phyloP scores from a whole-genome alignment of 177 flowering plant species.

The Vitis hybrid region DNA sequence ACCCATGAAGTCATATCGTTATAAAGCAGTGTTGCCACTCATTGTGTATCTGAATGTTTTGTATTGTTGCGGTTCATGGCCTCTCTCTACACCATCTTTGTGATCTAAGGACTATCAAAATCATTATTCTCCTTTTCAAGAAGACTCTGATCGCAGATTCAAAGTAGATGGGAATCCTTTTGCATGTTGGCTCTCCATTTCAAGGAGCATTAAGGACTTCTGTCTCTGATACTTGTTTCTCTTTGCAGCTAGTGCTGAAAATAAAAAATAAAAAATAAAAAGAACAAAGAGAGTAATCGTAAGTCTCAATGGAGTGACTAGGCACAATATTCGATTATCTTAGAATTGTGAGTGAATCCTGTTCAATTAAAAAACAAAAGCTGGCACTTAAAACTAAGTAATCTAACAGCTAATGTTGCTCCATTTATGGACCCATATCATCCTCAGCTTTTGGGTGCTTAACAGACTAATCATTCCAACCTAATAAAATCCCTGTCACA shows the following conservation, averaged over 20 bases:
- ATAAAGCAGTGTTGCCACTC: constrained; percentile 11
- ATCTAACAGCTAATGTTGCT: too few relatives aligned
- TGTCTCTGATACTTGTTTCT: constrained; percentile 92
- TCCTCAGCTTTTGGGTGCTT: too few relatives aligned
- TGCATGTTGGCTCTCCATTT: constrained; percentile 92
- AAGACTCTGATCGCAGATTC: constrained; percentile 35
- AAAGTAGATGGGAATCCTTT: constrained; percentile 73
- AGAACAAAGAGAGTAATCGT: too few relatives aligned
- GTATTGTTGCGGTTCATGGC: constrained; percentile 5
- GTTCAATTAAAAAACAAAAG: too few relatives aligned
- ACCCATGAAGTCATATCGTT: constrained; percentile 3
- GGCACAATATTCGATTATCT: not conserved
- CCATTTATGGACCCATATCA: too few relatives aligned
- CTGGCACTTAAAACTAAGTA: too few relatives aligned
- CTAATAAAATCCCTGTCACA: too few relatives aligned
- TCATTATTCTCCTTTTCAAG: constrained; percentile 7
- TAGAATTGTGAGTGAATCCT: too few relatives aligned
- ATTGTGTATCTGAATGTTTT: not conserved
- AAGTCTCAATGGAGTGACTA: not conserved
- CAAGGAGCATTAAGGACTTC: constrained; percentile 90
- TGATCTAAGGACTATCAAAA: constrained; percentile 11
- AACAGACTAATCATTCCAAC: too few relatives aligned
- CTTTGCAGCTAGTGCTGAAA: constrained; percentile 88
- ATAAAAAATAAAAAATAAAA: not conserved
- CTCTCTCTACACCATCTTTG: constrained; percentile 6